Evolutionary conservation across 1,139 yeast species (phyloP).

Genomic region (Starmera stellimalicola): DNA sequence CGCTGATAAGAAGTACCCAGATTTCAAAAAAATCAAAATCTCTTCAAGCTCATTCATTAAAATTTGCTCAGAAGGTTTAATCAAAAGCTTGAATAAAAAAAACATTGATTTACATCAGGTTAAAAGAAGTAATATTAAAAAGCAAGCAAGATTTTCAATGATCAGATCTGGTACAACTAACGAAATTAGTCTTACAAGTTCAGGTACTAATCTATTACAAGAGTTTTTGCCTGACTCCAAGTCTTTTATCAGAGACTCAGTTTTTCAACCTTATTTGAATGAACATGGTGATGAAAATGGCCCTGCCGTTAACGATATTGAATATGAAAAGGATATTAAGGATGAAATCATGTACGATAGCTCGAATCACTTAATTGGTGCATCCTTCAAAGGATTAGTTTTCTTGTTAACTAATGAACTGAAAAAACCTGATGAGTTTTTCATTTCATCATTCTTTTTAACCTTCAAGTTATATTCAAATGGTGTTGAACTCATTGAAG

Average conservation of each 20-base stretch:
- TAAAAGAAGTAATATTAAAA: constrained; percentile 14
- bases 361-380: constrained; percentile 57
- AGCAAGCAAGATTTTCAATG: constrained; percentile 43
- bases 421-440: constrained; percentile 54
- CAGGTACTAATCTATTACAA: constrained; percentile 44
- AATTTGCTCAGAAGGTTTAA: constrained; percentile 54
- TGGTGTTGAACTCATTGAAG: constrained; percentile 62
- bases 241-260: constrained; percentile 34
- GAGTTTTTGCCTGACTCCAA: constrained; percentile 26
- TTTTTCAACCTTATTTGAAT: constrained; percentile 25
- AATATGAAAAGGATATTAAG: constrained; percentile 20
- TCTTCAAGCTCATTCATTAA: constrained; percentile 56
- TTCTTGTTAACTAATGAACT: constrained; percentile 63
- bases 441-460: constrained; percentile 68
- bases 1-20: constrained; percentile 60
- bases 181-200: constrained; percentile 43
- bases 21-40: constrained; percentile 48
- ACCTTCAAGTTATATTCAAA: constrained; percentile 71
- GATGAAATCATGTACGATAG: constrained; percentile 39
- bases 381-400: constrained; percentile 69
- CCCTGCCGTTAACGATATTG: constrained; percentile 10
- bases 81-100: constrained; percentile 29
- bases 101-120: constrained; percentile 6
- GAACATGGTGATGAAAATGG: constrained; percentile 18
- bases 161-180: constrained; percentile 51